Evolutionary conservation across 1,284 basidiomycete species (phyloP), one percentile per base, ranked within the genome.

Genomic region (Ceratobasidium sp.): DNA sequence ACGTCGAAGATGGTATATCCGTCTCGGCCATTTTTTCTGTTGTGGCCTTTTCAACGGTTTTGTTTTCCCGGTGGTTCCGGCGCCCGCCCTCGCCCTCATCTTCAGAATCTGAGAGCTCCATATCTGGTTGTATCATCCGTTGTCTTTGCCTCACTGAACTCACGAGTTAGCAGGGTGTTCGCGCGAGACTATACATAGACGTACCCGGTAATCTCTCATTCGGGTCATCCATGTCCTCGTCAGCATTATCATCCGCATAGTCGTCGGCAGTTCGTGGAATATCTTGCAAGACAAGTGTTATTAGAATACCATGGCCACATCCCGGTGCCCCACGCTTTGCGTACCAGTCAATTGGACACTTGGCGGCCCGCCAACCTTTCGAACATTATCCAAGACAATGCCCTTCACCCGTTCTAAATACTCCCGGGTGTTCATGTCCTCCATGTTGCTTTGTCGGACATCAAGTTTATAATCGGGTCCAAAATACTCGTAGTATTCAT

Each of bases 401-500:
- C 90, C 88, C 81, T 94, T 96, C 76, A 98, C 90, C 76, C 97
- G 94, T 72, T 98, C 93, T 63, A 99, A 86, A 81, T 99, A 99
- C 78, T 93, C 92, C 9, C 89, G 89, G 1, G 94, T 94, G 81
- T 99, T 99, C 84, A 97, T 86, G 80, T 99, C 96, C 78, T 98
- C 95, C 80, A 96, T 94, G 81, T 99, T 99, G 39, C 95, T 97
- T 4, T 96, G 86, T 77, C 93, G 93, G 31, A 99, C 98, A 80
- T 99, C 96, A n/a, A 99, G 87, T 79, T 95, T 90, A 80, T 99
- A 98, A 79, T 98, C 95, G 0, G 98, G 98, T 0, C 98, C 98
- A 82, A 98, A 99, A 83, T 99, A 99, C 81, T 99, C 97, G 82
- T 98, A 98, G 83, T 99, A 98, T 83, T 98, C 96, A 80, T 98